These are phyloP conservation scores for Trichoderma gamsii DNA, from an alignment of 495 filamentous ascomycete genomes.

Conservation along the genomic window DNA sequence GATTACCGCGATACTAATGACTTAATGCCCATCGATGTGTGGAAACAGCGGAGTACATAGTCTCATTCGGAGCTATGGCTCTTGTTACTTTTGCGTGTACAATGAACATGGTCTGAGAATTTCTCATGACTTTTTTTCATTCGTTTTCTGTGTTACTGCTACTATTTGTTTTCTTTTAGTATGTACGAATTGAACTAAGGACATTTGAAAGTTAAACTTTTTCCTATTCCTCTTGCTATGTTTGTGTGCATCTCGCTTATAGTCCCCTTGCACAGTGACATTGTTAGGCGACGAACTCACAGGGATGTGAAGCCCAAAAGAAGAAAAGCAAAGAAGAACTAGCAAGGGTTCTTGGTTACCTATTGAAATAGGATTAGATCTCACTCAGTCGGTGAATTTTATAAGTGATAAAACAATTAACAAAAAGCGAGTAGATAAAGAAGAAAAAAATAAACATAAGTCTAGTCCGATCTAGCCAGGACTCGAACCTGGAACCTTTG, in stretches of 20 bases:
- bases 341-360: not conserved
- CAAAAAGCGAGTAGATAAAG: not conserved
- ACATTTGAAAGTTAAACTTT: not conserved
- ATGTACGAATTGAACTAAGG: slow-evolving; percentile 3
- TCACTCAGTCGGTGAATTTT: not conserved
- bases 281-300: not conserved
- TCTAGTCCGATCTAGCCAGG: slow-evolving; percentile 15
- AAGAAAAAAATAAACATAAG: slow-evolving; percentile 2
- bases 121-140: not conserved
- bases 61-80: not conserved
- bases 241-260: slow-evolving; percentile 2
- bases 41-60: not conserved
- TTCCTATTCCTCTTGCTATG: not conserved
- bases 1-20: slow-evolving; percentile 2
- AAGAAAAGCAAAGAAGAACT: not conserved
- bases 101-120: not conserved
- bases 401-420: not conserved
- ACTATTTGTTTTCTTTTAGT: not conserved
- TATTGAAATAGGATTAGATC: not conserved
- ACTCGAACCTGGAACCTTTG: slow-evolving; percentile 16
- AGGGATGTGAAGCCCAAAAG: not conserved
- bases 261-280: not conserved
- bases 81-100: not conserved
- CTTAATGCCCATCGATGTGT: not conserved
- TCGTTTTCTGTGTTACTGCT: not conserved